Conservation (phyloP, 345 rosid species). For the Corchorus olitorius region DNA sequence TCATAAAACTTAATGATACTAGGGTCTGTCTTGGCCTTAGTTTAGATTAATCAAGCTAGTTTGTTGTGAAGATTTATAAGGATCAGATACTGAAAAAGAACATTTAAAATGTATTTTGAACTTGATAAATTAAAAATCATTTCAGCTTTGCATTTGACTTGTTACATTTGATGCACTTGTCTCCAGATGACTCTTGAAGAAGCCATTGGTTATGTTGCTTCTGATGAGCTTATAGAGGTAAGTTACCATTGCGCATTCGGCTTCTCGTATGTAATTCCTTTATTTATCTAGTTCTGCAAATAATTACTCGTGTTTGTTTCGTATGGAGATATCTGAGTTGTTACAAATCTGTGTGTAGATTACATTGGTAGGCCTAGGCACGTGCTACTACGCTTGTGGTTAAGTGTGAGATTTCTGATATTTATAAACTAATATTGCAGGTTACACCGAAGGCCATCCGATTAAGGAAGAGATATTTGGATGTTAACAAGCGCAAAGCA, state of each 20-base stretch:
- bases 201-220: constrained; percentile 94
- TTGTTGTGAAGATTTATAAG: not conserved
- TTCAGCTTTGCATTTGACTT: constrained; percentile 11
- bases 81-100: not conserved
- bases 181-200: constrained; percentile 97
- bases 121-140: not conserved
- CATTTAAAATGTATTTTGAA: not conserved
- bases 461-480: constrained; percentile 80
- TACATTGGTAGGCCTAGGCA: no score
- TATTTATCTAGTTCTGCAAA: not conserved
- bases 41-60: not conserved
- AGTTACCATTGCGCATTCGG: constrained; percentile 5
- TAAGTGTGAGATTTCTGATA: no score
- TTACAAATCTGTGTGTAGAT: not conserved
- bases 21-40: not conserved
- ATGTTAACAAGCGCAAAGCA: constrained; percentile 88
- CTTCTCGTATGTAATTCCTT: not conserved
- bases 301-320: not conserved
- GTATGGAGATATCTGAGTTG: not conserved
- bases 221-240: constrained; percentile 98
- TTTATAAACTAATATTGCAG: constrained; percentile 36
- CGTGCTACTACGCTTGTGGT: not conserved
- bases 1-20: not conserved
- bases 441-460: constrained; percentile 92
- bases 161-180: constrained; percentile 22